Base-by-base conservation (phyloP, 352 stramenopile species). In the Blastocystis sp. region DNA sequence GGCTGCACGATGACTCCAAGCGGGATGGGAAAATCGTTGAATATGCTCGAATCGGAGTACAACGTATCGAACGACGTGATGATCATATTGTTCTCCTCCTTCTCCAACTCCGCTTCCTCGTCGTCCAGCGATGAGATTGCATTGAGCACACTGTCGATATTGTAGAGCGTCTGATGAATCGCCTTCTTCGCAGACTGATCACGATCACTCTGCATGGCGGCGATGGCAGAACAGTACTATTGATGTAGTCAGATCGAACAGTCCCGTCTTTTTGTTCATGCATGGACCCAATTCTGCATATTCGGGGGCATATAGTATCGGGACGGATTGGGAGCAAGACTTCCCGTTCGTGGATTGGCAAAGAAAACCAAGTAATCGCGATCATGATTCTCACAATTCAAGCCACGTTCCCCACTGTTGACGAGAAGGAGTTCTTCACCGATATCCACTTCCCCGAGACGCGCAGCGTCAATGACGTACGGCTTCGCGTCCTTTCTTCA, bases 311-410 rank as follows among this genome's bases (percentile, higher is more conserved):
- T 34, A 34, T 34, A 34, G 28, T 34, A 34, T 34, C 28, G 28
- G 28, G 28, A 34, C 28, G 28, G 28, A 34, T 34, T 34, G 28
- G 28, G 28, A 34, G 28, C 28, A 34, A 34, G 28, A 34, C 28
- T 34, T 34, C 28, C 28, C 28, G 28, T 34, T 34, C 28, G 28
- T 34, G 28, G 28, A 34, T 34, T 34, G 28, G 28, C 28, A 34
- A 34, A 34, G 28, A 34, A 34, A 34, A 34, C 28, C 28, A 34
- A 34, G 28, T 34, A 34, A 34, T 34, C 28, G 28, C 28, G 28
- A 34, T 34, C 34, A 84, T 84, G 74, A 67, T 84, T 53, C 74
- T 84, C 23, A 84, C 74, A 53, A 69, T 84, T 17, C 74, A 84
- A 28, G 66, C 74, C 28, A 52, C 14, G 5, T 84, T 84, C 60